A percentile compares a stretch with the other conserved stretches of the same genome.
Conservation (phyloP, 2,329 filamentous ascomycete genomes). For the Arachnopeziza araneosa region DNA sequence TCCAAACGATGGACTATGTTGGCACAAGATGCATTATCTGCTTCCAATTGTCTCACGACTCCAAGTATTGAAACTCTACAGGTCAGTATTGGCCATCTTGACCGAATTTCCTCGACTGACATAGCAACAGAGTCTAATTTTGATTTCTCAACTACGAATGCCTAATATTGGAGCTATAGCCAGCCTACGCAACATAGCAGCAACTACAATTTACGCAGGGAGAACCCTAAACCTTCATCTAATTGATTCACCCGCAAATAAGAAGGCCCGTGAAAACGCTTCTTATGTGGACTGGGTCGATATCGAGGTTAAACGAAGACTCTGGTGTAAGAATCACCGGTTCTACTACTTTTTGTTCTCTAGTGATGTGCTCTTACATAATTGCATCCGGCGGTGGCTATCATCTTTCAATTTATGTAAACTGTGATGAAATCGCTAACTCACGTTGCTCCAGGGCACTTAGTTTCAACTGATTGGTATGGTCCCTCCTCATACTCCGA, state of each 20-base stretch:
- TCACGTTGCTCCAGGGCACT: too few relatives aligned
- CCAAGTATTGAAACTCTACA: slow-evolving; percentile 34
- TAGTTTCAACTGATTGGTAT: slow-evolving; percentile 31
- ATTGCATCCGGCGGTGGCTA: too few relatives aligned
- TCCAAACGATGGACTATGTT: slow-evolving; percentile 13
- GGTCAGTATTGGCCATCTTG: slow-evolving; percentile 6
- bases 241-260: slow-evolving; percentile 19
- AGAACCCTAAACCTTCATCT: slow-evolving; percentile 17
- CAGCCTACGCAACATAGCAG: slow-evolving; percentile 30
- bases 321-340: slow-evolving; percentile 37
- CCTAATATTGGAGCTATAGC: slow-evolving; percentile 34
- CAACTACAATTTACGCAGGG: slow-evolving; percentile 27
- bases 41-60: slow-evolving; percentile 23
- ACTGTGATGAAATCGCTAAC: too few relatives aligned
- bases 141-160: slow-evolving; percentile 31
- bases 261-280: slow-evolving; percentile 13
- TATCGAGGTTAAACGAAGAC: slow-evolving; percentile 34
- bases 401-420: too few relatives aligned
- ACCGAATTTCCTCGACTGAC: not conserved
- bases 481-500: not conserved
- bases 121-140: slow-evolving; percentile 20
- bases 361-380: too few relatives aligned
- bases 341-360: too few relatives aligned
- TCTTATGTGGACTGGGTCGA: slow-evolving; percentile 21
- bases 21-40: slow-evolving; percentile 19